Percentiles rank a stretch among this genome's conserved stretches.
These are phyloP conservation scores for Cytospora piceicola DNA, from an alignment of 2,329 filamentous ascomycete genomes.

Conservation along the genomic window DNA sequence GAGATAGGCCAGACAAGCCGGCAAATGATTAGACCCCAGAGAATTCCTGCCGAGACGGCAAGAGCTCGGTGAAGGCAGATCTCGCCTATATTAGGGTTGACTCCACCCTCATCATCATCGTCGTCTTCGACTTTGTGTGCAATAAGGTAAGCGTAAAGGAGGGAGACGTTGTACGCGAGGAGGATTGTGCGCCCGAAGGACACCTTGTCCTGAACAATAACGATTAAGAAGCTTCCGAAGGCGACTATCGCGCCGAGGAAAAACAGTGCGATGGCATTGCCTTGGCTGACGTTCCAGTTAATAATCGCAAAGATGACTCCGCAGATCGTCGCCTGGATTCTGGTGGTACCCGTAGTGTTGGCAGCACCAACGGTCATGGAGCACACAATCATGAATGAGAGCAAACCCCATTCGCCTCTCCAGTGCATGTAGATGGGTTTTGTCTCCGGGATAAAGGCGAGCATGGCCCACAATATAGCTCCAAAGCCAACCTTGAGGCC, in stretches of 20 bases:
- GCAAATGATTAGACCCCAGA: conserved; percentile 92
- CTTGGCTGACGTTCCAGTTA: conserved; percentile 76
- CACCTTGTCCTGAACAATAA: conserved; percentile 79
- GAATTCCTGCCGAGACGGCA: conserved; percentile 80
- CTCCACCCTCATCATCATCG: conserved; percentile 86
- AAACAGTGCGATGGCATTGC: conserved; percentile 75
- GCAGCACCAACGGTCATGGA: conserved; percentile 96
- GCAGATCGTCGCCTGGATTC: conserved; percentile 83
- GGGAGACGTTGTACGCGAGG: conserved; percentile 93
- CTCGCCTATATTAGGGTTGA: conserved; percentile 80
- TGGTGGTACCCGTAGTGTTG: conserved; percentile 86
- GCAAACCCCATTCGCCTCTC: conserved; percentile 93
- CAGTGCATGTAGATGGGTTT: conserved; percentile 82
- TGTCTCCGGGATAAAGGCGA: conserved; percentile 80
- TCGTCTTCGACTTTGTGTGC: conserved; percentile 78
- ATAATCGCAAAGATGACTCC: conserved; percentile 76
- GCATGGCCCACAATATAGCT: conserved; percentile 84
- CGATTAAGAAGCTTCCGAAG: conserved; percentile 86
- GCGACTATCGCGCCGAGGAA: conserved; percentile 82
- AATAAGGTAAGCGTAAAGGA: conserved; percentile 91
- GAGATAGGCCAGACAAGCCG: conserved; percentile 93
- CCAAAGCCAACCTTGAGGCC: conserved; percentile 93
- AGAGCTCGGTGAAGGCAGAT: conserved; percentile 88
- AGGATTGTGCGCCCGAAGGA: conserved; percentile 93
- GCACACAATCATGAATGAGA: conserved; percentile 98